Percentiles rank a stretch among this genome's conserved stretches.
These are phyloP conservation scores for Blastomyces gilchristii DNA, from an alignment of 2,329 filamentous ascomycete species.

Conservation along the genomic window DNA sequence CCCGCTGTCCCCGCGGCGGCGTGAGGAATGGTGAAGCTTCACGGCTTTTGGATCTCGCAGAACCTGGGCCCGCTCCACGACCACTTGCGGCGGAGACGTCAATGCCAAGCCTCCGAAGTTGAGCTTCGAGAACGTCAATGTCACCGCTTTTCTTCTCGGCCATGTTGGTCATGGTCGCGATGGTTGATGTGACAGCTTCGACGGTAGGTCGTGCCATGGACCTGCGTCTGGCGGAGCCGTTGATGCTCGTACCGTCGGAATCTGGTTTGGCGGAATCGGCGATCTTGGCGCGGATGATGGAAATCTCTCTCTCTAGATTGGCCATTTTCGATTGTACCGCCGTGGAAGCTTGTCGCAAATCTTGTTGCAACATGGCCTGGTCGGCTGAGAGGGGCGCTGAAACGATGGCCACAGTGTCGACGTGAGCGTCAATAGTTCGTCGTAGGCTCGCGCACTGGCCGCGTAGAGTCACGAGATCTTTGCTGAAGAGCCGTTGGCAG, in stretches of 20 bases:
- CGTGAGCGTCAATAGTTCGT: constrained; percentile 59
- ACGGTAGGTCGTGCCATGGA: constrained; percentile 58
- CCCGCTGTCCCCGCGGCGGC: constrained; percentile 21
- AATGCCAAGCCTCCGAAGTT: constrained; percentile 64
- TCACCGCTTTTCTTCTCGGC: constrained; percentile 84
- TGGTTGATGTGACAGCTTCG: constrained; percentile 83
- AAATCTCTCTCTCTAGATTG: constrained; percentile 69
- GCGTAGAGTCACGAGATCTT: constrained; percentile 61
- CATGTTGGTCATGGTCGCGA: constrained; percentile 85
- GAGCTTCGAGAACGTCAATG: constrained; percentile 77
- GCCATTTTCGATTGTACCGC: constrained; percentile 63
- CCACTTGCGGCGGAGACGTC: constrained; percentile 13
- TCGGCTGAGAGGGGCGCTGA: constrained; percentile 72
- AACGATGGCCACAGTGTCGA: constrained; percentile 58
- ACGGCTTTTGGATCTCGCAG: constrained; percentile 17
- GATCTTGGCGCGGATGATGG: constrained; percentile 68
- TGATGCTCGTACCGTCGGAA: constrained; percentile 31
- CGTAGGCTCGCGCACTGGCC: constrained; percentile 69
- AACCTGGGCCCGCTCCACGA: not conserved
- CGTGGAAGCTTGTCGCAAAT: constrained; percentile 66
- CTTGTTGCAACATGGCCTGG: constrained; percentile 71
- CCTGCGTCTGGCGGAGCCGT: constrained; percentile 26
- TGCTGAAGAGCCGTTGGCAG: constrained; percentile 50
- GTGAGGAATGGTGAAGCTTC: constrained; percentile 33
- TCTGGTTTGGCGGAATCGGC: constrained; percentile 46